Evolutionary conservation across 2,329 filamentous ascomycete genomes (phyloP), one percentile per base, ranked within the genome.

Genomic region (Scedosporium aurantiacum): DNA sequence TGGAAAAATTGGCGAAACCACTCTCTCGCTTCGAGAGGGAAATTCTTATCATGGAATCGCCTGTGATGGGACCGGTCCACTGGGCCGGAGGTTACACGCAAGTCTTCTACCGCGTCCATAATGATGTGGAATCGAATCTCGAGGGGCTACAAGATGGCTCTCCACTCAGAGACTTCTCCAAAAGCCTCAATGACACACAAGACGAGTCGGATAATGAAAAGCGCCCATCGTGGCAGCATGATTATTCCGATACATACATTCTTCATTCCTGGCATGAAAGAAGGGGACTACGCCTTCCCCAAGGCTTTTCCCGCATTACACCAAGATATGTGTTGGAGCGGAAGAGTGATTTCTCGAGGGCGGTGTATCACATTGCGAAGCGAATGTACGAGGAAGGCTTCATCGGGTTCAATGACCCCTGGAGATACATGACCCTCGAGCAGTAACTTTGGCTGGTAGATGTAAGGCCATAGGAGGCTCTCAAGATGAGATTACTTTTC

Each of bases 261-360:
- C 50, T 54, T 12, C 50, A 54, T 23, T 54, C 50, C 18, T 54
- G 50, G 50, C 50, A 23, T 16, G 50, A 54, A 16, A 54, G 23
- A 23, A 10, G 50, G 16, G 23, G 23, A 14, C 50, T 54, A 5
- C 21, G 18, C 21, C 50, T 21, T 6, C 50, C 50, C 7, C 50
- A 54, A 5, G 50, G 50, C 50, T 54, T 54, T 23, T 10, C 12
- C 23, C 50, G 23, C 50, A 37, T 68, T 18, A 63, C 66, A 5
- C 66, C 67, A 5, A 60, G 61, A 1, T 69, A 65, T 56, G 66
- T 69, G 7, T 43, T 66, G 18, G 64, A 65, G 43, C 62, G 65
- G 47, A 59, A 57, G 57, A 70, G 68, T 25, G 69, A 68, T 41
- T 70, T 67, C 63, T 66, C 66, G 0, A 58, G 63, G 0, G 67